Percentiles rank a stretch among this genome's conserved stretches.
Evolutionary conservation across 2,329 filamentous ascomycete species (phyloP).

Genomic region (Bipolaris bicolor): DNA sequence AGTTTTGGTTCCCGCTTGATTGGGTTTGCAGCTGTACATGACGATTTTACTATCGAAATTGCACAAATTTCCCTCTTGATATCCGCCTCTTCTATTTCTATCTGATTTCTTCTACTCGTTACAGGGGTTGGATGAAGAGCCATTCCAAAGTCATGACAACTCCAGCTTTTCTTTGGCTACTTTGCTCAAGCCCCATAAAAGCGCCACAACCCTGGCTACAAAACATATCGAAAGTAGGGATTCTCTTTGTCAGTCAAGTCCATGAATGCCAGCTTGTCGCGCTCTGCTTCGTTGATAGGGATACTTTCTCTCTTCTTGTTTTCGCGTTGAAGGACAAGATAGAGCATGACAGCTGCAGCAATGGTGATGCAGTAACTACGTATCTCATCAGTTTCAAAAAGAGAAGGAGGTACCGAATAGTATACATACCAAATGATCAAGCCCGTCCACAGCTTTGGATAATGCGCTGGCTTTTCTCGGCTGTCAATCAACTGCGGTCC

Average conservation of each 20-base stretch:
- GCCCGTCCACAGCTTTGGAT: conserved; percentile 73
- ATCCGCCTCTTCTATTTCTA: background rate
- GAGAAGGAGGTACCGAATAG: background rate
- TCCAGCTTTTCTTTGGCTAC: background rate
- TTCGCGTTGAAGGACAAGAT: conserved; percentile 60
- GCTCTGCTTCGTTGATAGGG: conserved; percentile 64
- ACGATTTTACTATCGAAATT: background rate
- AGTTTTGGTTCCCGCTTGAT: background rate
- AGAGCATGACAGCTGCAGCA: conserved; percentile 61
- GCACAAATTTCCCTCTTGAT: background rate
- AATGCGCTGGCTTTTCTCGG: conserved; percentile 69
- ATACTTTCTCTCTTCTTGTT: conserved; percentile 58
- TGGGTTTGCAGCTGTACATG: background rate
- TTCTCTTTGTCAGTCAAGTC: conserved; percentile 65
- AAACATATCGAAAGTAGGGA: conserved; percentile 62
- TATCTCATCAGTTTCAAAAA: background rate
- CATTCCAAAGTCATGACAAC: background rate
- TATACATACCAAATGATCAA: conserved; percentile 64
- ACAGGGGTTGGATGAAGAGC: background rate
- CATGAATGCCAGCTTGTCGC: conserved; percentile 55
- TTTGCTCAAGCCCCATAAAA: background rate
- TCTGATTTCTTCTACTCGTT: background rate
- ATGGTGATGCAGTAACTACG: conserved; percentile 70
- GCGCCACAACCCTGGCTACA: conserved; percentile 14
- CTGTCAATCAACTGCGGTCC: conserved; percentile 73